Percentiles rank a stretch among this genome's conserved stretches.
Evolutionary conservation across 768 basidiomycete genomes (phyloP).

Genomic region (Leccinum ochraceum): DNA sequence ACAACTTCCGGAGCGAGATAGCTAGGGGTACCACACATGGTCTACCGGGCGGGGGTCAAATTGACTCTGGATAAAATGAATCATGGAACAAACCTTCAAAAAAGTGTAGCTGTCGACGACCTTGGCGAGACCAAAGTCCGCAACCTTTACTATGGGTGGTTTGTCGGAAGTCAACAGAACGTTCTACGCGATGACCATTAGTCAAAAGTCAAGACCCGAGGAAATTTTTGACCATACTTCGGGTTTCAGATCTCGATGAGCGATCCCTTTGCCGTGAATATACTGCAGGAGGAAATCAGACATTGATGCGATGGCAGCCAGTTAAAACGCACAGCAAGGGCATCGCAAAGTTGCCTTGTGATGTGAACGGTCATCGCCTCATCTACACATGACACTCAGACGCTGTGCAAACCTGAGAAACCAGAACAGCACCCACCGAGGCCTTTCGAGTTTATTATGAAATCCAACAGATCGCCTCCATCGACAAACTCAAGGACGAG

Average conservation of each 20-base stretch:
- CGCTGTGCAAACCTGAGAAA: background rate
- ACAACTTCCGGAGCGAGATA: slow-evolving; percentile 96
- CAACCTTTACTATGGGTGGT: slow-evolving; percentile 81
- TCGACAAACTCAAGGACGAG: slow-evolving; percentile 83
- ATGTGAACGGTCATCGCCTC: slow-evolving; percentile 66
- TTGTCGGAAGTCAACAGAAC: slow-evolving; percentile 73
- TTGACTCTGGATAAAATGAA: background rate
- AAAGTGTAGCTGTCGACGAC: slow-evolving; percentile 79
- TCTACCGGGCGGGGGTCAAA: slow-evolving; percentile 41
- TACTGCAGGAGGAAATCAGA: slow-evolving; percentile 40
- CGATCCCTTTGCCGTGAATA: slow-evolving; percentile 72
- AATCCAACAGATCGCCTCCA: slow-evolving; percentile 88
- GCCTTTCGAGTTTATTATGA: slow-evolving; percentile 62
- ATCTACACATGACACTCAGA: slow-evolving; percentile 30
- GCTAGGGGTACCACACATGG: slow-evolving; percentile 95
- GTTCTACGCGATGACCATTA: slow-evolving; percentile 49
- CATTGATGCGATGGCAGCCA: background rate
- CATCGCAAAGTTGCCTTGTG: slow-evolving; percentile 82
- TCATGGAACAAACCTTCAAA: slow-evolving; percentile 55
- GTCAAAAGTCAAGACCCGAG: slow-evolving; percentile 5
- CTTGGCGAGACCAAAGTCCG: slow-evolving; percentile 96
- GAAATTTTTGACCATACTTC: slow-evolving; percentile 46
- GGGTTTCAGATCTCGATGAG: slow-evolving; percentile 94
- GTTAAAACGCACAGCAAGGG: slow-evolving; percentile 55
- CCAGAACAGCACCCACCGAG: slow-evolving; percentile 48